Evolutionary conservation across 306 rosid species (phyloP).

Genomic region (Lablab purpureus): DNA sequence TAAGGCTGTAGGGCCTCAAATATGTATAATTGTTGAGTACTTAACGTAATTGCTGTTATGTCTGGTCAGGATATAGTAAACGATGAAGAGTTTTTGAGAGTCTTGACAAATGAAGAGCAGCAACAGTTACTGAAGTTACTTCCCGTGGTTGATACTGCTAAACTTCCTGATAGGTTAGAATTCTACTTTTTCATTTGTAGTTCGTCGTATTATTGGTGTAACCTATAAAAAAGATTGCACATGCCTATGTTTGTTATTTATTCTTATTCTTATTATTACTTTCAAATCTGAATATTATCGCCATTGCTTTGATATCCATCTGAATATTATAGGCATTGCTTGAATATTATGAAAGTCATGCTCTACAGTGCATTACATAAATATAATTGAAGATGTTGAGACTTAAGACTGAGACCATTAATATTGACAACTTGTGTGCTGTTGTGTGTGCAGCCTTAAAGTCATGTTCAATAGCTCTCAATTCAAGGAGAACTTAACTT

Average conservation of each 20-base stretch:
- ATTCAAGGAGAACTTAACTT: conserved; percentile 82
- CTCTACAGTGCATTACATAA: conserved; percentile 21
- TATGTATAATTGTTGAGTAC: conserved; percentile 37
- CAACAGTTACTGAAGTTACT: conserved; percentile 81
- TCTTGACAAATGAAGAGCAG: conserved; percentile 89
- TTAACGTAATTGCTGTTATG: conserved; percentile 46
- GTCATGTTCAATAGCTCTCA: conserved; percentile 77
- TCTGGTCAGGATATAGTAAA: conserved; percentile 74
- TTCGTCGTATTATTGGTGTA: not conserved
- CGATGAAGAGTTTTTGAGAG: conserved; percentile 78
- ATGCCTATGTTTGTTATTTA: not conserved
- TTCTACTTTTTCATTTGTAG: conserved; percentile 39
- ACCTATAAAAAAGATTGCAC: conserved; percentile 11
- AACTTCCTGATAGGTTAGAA: conserved; percentile 83
- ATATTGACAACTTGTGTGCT: conserved; percentile 48
- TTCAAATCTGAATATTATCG: conserved; percentile 23
- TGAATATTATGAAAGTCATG: not conserved
- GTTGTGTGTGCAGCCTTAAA: conserved; percentile 74
- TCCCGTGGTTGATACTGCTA: conserved; percentile 72
- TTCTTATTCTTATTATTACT: not conserved
- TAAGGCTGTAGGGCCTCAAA: not conserved
- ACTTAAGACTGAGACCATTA: conserved; percentile 4
- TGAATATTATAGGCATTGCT: conserved; percentile 8
- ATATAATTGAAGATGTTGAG: conserved; percentile 32
- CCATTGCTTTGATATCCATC: conserved; percentile 24